Evolutionary conservation across 2,329 filamentous ascomycete species (phyloP).

Genomic region (Rutstroemia sp.): DNA sequence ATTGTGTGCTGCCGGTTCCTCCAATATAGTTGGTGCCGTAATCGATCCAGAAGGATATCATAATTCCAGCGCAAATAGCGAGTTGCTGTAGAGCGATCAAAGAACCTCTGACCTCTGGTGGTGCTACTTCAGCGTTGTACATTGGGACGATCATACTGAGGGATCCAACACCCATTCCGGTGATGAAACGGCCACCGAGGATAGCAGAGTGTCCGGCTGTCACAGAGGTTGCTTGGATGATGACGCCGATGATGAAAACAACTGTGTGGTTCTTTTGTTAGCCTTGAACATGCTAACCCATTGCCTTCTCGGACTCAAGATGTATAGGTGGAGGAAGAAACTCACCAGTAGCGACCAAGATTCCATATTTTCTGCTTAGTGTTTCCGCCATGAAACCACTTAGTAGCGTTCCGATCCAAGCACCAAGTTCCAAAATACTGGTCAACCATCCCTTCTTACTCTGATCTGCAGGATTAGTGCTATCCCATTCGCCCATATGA

Average conservation of each 20-base stretch:
- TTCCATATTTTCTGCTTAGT: slow-evolving; percentile 60
- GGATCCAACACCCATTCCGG: slow-evolving; percentile 62
- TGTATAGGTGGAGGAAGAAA: not conserved
- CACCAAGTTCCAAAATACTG: slow-evolving; percentile 67
- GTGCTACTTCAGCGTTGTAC: slow-evolving; percentile 43
- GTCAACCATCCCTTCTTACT: slow-evolving; percentile 54
- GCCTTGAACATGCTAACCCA: not conserved
- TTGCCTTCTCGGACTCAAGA: not conserved
- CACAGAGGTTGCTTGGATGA: slow-evolving; percentile 59
- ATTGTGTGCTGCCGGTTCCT: slow-evolving; percentile 50
- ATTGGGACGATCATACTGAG: slow-evolving; percentile 59
- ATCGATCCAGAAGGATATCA: slow-evolving; percentile 53
- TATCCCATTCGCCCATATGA: slow-evolving; percentile 48
- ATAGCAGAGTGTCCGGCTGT: slow-evolving; percentile 50
- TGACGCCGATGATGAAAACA: slow-evolving; percentile 62
- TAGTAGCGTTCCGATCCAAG: slow-evolving; percentile 66
- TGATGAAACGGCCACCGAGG: slow-evolving; percentile 65
- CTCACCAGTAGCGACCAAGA: slow-evolving; percentile 52
- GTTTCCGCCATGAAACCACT: slow-evolving; percentile 66
- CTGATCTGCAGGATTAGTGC: slow-evolving; percentile 37
- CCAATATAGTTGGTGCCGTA: slow-evolving; percentile 62
- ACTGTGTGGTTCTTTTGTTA: not conserved
- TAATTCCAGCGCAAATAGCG: slow-evolving; percentile 50
- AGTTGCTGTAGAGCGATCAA: slow-evolving; percentile 60
- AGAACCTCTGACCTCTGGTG: slow-evolving; percentile 59